Percentiles rank a stretch among this genome's conserved stretches.
Conservation (phyloP, 805 yeast genomes). For the Starmerella cellae region DNA sequence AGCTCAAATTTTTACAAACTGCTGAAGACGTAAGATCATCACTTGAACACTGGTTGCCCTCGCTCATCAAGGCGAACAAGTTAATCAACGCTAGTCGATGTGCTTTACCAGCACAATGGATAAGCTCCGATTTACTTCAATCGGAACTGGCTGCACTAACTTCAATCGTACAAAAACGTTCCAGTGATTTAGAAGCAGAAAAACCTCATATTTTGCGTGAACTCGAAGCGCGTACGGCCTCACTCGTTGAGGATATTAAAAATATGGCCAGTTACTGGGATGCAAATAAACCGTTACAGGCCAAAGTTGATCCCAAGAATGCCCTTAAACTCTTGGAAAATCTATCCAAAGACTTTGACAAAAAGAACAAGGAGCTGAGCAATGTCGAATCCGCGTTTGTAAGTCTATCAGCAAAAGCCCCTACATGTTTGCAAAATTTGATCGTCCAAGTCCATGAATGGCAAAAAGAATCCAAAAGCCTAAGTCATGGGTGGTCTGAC, state of each 20-base stretch:
- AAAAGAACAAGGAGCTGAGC: neutral
- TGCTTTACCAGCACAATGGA: constrained; percentile 2
- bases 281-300: constrained; percentile 9
- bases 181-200: neutral
- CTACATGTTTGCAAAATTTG: neutral
- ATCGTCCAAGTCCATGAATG: neutral
- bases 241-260: neutral
- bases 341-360: neutral
- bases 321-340: constrained; percentile 1
- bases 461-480: neutral
- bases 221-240: constrained; percentile 4
- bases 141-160: constrained; percentile 4
- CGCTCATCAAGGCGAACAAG: neutral
- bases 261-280: constrained; percentile 4
- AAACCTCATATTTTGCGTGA: constrained; percentile 31
- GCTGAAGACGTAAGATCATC: neutral
- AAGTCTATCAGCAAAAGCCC: neutral
- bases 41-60: neutral
- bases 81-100: neutral
- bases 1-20: neutral
- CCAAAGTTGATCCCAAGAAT: constrained; percentile 3
- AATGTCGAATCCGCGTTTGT: neutral
- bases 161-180: neutral
- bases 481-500: neutral
- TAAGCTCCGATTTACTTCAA: neutral